Conservation (phyloP, 352 stramenopile species). For the Phytophthora cryptogea region DNA sequence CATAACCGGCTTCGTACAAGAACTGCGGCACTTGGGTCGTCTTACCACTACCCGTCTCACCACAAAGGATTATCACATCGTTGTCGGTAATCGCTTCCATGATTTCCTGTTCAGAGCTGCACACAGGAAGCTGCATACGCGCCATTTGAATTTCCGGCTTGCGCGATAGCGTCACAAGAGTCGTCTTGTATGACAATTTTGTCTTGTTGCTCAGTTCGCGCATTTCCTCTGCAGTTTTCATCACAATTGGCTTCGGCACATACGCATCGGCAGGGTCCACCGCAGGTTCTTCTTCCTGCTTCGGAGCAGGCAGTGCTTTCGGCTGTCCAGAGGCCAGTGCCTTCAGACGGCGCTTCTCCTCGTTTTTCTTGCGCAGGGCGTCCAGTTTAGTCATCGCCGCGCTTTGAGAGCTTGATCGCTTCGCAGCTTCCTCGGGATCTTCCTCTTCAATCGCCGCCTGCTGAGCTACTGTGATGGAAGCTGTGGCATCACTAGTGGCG, state of each 20-base stretch:
- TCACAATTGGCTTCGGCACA: slow-evolving; percentile 65
- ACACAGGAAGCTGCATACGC: slow-evolving; percentile 97
- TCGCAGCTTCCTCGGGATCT: slow-evolving; percentile 16
- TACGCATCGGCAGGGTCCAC: slow-evolving; percentile 52
- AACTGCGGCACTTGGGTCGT: slow-evolving; percentile 99
- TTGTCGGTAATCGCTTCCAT: slow-evolving; percentile 96
- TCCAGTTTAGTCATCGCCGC: slow-evolving; percentile 71
- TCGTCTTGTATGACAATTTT: slow-evolving; percentile 65
- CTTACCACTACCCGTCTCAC: slow-evolving; percentile 98
- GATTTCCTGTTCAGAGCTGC: slow-evolving; percentile 99
- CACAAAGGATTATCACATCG: slow-evolving; percentile 98
- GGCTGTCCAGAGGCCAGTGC: slow-evolving; percentile 28
- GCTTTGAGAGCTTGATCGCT: slow-evolving; percentile 56
- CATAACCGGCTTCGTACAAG: slow-evolving; percentile 95
- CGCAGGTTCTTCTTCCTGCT: slow-evolving; percentile 26
- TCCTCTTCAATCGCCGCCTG: slow-evolving; percentile 14
- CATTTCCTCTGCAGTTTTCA: slow-evolving; percentile 72
- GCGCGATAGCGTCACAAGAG: slow-evolving; percentile 74
- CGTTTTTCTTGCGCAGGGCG: slow-evolving; percentile 79
- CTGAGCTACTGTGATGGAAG: slow-evolving; percentile 16
- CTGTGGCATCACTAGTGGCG: not conserved
- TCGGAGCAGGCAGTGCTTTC: not conserved
- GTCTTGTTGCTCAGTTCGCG: slow-evolving; percentile 53
- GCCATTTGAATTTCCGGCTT: slow-evolving; percentile 86
- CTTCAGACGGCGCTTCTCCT: slow-evolving; percentile 62